Percentiles rank a stretch among this genome's conserved stretches.
These are phyloP conservation scores for Dothideomycetes sp. DNA, from an alignment of 2,329 filamentous ascomycete genomes.

Conservation along the genomic window DNA sequence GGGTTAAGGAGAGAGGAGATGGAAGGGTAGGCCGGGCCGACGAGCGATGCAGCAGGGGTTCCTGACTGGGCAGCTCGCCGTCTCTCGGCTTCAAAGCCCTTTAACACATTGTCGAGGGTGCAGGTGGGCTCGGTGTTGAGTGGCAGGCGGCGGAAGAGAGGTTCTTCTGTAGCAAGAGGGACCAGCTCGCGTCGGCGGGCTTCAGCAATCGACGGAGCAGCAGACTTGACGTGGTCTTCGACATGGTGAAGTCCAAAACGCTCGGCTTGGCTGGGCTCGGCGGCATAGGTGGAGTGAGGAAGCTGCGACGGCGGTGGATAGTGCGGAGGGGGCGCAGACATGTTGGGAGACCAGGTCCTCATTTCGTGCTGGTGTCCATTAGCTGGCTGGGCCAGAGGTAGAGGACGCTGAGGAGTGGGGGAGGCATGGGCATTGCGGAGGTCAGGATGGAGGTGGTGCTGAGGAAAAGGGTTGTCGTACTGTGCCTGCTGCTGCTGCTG, in stretches of 20 bases:
- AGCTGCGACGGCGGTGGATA: not conserved
- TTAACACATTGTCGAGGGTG: conserved; percentile 65
- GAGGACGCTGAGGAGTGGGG: not conserved
- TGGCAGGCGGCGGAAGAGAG: conserved; percentile 25
- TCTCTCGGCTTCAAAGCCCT: conserved; percentile 65
- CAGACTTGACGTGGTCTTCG: not conserved
- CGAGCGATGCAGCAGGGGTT: conserved; percentile 50
- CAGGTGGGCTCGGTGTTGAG: conserved; percentile 58
- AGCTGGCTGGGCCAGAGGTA: conserved; percentile 3
- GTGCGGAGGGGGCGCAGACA: not conserved
- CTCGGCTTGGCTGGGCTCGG: conserved; percentile 1
- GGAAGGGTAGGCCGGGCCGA: conserved; percentile 69
- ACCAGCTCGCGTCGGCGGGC: conserved; percentile 10
- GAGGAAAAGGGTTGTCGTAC: conserved; percentile 8
- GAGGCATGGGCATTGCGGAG: conserved; percentile 13
- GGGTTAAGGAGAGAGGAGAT: conserved; percentile 71
- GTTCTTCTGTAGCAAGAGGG: conserved; percentile 17
- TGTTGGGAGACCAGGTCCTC: not conserved
- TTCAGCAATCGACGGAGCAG: not conserved
- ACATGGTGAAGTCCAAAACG: not conserved
- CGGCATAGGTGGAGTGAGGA: not conserved
- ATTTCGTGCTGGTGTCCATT: conserved; percentile 3
- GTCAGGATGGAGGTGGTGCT: conserved; percentile 22
- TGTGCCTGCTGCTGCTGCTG: conserved; percentile 8
- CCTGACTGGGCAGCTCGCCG: conserved; percentile 56